These are phyloP conservation scores for Citrullus colocynthis DNA, from an alignment of 306 rosid genomes.

Conservation along the genomic window DNA sequence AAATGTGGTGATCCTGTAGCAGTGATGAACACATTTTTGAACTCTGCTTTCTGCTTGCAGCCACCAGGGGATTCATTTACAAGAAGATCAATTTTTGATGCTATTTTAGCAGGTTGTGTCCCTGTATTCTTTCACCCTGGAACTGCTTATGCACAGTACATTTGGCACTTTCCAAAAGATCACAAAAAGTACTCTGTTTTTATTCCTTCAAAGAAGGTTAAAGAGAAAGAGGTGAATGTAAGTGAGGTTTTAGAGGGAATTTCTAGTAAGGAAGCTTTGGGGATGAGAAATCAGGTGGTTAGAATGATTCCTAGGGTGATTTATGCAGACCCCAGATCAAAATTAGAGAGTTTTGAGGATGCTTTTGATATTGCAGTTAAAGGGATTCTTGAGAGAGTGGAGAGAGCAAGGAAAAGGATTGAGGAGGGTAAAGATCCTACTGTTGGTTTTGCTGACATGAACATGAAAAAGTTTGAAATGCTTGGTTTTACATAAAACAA, in stretches of 20 bases:
- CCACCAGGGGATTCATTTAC: conserved; percentile 40
- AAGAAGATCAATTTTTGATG: conserved; percentile 33
- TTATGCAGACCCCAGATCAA: conserved; percentile 23
- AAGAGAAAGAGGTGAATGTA: conserved; percentile 16
- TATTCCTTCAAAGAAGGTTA: conserved; percentile 12
- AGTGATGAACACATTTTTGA: conserved; percentile 35
- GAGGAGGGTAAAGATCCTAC: conserved; percentile 16
- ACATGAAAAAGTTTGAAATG: background rate
- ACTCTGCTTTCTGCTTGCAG: conserved; percentile 36
- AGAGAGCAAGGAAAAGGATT: conserved; percentile 15
- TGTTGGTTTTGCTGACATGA: conserved; percentile 18
- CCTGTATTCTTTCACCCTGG: conserved; percentile 42
- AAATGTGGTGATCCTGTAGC: conserved; percentile 25
- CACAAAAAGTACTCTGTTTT: conserved; percentile 24
- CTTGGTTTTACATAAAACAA: background rate
- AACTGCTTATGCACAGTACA: conserved; percentile 30
- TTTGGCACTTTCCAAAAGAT: conserved; percentile 31
- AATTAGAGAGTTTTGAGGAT: conserved; percentile 22
- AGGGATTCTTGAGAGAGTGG: conserved; percentile 28
- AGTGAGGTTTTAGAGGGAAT: conserved; percentile 13
- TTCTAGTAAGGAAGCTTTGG: conserved; percentile 10
- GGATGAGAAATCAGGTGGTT: conserved; percentile 28
- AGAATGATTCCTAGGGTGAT: conserved; percentile 23
- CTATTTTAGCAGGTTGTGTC: conserved; percentile 36
- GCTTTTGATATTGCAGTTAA: conserved; percentile 33